Conservation (phyloP, 1,284 basidiomycete species). For the Papiliotrema laurentii region DNA sequence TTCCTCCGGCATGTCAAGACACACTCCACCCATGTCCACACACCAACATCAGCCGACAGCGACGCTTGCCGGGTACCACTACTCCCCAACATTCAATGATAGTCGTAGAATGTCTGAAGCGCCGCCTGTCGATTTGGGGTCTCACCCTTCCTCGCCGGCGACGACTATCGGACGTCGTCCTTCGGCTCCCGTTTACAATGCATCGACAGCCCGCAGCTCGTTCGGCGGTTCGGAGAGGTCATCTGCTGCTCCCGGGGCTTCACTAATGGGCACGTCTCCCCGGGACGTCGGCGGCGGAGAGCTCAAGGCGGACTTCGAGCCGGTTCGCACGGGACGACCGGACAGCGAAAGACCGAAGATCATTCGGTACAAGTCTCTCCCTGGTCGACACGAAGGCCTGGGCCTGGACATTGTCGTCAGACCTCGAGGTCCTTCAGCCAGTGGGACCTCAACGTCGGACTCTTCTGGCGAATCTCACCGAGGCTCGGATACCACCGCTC, state of each 20-base stretch:
- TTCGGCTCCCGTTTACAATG: conserved; percentile 1
- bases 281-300: background rate
- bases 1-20: background rate
- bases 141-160: background rate
- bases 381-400: conserved; percentile 5
- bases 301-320: background rate
- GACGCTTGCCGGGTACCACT: conserved; percentile 9
- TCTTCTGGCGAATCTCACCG: background rate
- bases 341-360: background rate
- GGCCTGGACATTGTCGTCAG: conserved; percentile 7
- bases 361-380: conserved; percentile 9
- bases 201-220: background rate
- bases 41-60: background rate
- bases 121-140: too few species aligned
- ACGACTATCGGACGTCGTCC: background rate
- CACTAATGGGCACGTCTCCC: background rate
- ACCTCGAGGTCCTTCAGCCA: background rate
- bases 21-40: background rate
- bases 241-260: background rate
- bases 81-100: conserved; percentile 7
- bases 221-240: background rate
- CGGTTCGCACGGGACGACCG: background rate
- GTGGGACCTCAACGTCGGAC: background rate
- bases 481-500: background rate
- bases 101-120: conserved; percentile 10